phyloP scores from a whole-genome alignment of 208 protist genomes.

The Crithidia brevicula region DNA sequence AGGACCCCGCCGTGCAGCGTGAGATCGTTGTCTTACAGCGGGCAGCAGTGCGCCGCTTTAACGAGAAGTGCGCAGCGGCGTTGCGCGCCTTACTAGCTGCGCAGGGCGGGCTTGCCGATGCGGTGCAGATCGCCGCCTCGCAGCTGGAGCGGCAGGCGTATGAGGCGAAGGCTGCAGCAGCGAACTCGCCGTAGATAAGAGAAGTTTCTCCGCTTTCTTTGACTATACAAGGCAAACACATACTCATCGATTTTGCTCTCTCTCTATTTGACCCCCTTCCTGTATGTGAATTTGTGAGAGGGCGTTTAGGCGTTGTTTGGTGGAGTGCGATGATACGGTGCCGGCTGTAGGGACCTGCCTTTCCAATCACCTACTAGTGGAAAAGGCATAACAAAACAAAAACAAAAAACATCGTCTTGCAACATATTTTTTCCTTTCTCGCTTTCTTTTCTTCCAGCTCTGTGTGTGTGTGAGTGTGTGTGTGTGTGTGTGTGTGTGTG shows the following conservation, averaged over 20 bases:
- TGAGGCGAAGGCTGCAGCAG: neutral
- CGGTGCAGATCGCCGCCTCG: constrained; percentile 39
- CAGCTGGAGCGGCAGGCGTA: constrained; percentile 25
- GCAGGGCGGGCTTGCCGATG: constrained; percentile 26
- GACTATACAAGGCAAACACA: too few species aligned
- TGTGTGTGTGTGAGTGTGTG: too few species aligned
- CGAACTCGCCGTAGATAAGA: constrained; percentile 15
- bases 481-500: too few species aligned
- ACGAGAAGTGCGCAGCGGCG: constrained; percentile 41
- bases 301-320: too few species aligned
- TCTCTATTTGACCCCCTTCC: too few species aligned
- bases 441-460: neutral
- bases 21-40: constrained; percentile 38
- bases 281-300: too few species aligned
- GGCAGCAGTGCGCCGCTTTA: constrained; percentile 45
- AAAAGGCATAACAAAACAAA: too few species aligned
- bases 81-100: constrained; percentile 27
- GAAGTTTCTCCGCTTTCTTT: too few species aligned
- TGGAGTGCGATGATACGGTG: too few species aligned
- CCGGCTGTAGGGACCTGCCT: too few species aligned
- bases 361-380: too few species aligned
- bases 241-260: too few species aligned
- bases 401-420: neutral
- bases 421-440: neutral
- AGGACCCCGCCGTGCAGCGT: constrained; percentile 30